phyloP scores from a whole-genome alignment of 345 rosid genomes.

The Dipteronia sinensis region DNA sequence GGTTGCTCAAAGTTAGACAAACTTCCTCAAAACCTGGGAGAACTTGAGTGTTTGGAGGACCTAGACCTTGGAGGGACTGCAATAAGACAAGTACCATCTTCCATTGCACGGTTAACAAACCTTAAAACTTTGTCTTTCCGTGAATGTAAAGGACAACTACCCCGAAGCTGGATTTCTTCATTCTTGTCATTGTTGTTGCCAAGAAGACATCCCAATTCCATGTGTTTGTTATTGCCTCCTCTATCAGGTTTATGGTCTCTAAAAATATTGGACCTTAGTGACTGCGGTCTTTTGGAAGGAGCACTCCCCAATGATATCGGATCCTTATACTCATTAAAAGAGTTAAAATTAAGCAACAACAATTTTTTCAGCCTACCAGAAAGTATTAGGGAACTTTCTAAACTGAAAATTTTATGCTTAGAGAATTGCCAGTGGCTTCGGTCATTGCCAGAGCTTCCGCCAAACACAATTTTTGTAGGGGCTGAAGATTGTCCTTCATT shows the following conservation, averaged over 20 bases:
- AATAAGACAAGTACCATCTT: neutral
- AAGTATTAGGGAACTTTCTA: neutral
- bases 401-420: constrained; percentile 14
- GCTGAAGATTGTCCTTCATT: constrained; percentile 6
- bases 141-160: neutral
- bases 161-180: neutral
- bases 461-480: neutral
- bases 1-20: neutral
- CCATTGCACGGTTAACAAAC: neutral
- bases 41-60: neutral
- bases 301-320: neutral
- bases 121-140: neutral
- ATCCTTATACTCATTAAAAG: neutral
- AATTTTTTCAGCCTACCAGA: neutral
- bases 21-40: neutral
- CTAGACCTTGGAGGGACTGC: neutral
- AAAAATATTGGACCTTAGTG: neutral
- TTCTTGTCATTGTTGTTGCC: too few relatives aligned
- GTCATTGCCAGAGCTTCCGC: constrained; percentile 19
- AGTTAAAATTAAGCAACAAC: neutral
- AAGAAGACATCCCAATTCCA: neutral
- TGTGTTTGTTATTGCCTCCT: neutral
- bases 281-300: neutral
- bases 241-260: neutral
- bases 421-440: constrained; percentile 4